A percentile compares a stretch with the other conserved stretches of the same genome.
Evolutionary conservation across 148 eudicot species (phyloP).

Genomic region (Rhododendron simsii): DNA sequence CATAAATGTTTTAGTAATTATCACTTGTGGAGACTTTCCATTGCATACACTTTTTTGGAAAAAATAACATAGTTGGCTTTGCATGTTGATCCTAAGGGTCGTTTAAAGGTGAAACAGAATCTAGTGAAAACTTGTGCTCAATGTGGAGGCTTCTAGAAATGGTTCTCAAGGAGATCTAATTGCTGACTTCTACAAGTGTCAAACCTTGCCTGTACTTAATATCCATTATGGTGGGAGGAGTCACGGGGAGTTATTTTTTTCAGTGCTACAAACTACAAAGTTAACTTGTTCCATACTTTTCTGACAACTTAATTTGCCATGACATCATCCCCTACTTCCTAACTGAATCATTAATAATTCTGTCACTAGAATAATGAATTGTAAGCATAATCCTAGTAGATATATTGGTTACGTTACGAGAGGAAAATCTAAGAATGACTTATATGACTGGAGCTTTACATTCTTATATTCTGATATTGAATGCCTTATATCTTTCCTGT

Average conservation of each 20-base stretch:
- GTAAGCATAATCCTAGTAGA: not conserved
- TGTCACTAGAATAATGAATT: not conserved
- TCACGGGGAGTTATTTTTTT: not conserved
- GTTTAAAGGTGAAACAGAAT: not conserved
- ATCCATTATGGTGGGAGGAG: constrained; percentile 1
- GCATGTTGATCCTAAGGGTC: not conserved
- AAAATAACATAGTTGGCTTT: not conserved
- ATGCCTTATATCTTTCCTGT: not conserved
- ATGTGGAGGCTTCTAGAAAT: not conserved
- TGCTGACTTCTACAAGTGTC: not conserved
- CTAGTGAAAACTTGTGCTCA: not conserved
- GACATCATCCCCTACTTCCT: not conserved
- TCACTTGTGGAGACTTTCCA: too few species aligned
- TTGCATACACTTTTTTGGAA: not conserved
- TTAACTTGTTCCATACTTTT: not conserved
- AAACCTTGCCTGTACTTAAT: not conserved
- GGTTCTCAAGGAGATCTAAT: not conserved
- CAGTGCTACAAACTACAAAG: not conserved
- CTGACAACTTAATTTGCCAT: not conserved
- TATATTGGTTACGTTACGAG: not conserved
- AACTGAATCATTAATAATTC: not conserved
- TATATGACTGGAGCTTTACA: not conserved
- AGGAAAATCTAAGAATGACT: not conserved
- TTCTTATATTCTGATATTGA: not conserved
- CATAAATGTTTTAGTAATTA: not conserved